Evolutionary conservation across 2,329 filamentous ascomycete species (phyloP).

Genomic region (Penicillium sp.): DNA sequence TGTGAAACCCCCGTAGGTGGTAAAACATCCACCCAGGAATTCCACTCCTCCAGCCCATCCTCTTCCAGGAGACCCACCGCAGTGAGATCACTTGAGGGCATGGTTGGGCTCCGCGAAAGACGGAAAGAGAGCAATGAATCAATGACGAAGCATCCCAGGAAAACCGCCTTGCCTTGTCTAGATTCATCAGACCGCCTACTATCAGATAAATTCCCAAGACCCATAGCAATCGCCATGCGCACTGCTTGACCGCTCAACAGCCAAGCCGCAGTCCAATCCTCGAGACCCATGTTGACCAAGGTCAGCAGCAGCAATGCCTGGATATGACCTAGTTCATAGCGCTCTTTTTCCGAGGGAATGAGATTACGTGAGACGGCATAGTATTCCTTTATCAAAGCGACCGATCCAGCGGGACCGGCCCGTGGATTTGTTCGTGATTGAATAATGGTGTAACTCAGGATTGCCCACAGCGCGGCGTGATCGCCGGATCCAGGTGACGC

Average conservation of each 20-base stretch:
- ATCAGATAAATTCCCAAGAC: conserved; percentile 30
- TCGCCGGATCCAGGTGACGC: conserved; percentile 39
- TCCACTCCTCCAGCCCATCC: conserved; percentile 72
- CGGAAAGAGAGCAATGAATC: conserved; percentile 54
- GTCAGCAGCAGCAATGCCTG: conserved; percentile 48
- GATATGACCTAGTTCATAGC: conserved; percentile 44
- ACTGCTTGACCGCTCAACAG: conserved; percentile 53
- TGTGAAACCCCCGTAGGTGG: conserved; percentile 33
- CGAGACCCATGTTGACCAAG: conserved; percentile 51
- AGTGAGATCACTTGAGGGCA: conserved; percentile 49
- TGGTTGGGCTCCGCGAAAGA: conserved; percentile 47
- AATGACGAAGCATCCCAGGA: conserved; percentile 54
- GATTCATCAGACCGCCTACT: conserved; percentile 32
- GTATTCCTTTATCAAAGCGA: conserved; percentile 34
- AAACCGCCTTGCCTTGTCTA: conserved; percentile 44
- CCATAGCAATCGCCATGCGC: conserved; percentile 47
- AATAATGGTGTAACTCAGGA: conserved; percentile 44
- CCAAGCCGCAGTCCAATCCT: conserved; percentile 53
- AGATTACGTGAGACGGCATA: conserved; percentile 38
- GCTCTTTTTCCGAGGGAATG: conserved; percentile 42
- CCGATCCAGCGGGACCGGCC: conserved; percentile 15
- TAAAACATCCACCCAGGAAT: conserved; percentile 61
- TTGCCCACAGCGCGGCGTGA: conserved; percentile 46
- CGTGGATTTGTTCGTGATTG: conserved; percentile 27
- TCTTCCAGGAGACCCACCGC: conserved; percentile 57